Evolutionary conservation across 139 green algal species (phyloP).

Genomic region (Haematococcus lacustris): DNA sequence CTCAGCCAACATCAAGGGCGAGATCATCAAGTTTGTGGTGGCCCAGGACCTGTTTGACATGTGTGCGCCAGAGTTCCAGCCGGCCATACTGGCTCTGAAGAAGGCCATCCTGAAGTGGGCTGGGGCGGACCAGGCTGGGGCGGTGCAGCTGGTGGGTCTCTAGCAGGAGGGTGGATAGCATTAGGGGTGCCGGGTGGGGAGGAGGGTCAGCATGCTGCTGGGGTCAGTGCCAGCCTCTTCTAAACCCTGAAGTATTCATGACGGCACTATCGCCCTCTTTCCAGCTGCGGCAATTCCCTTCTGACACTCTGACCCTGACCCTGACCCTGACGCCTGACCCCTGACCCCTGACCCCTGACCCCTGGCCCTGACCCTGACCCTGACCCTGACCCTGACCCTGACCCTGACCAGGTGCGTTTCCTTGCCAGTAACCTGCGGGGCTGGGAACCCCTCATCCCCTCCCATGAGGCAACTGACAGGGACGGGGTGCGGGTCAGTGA

Average conservation of each 20-base stretch:
- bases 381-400: too few relatives aligned
- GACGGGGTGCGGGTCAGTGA: conserved; percentile 2
- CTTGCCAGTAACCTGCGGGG: conserved; percentile 17
- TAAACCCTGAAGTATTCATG: too few relatives aligned
- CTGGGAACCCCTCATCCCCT: conserved; percentile 13
- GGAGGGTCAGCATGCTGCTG: too few relatives aligned
- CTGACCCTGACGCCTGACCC: too few relatives aligned
- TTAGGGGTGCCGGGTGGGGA: too few relatives aligned
- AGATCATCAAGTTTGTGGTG: conserved; percentile 53
- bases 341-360: too few relatives aligned
- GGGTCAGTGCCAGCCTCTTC: too few relatives aligned
- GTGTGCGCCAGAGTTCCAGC: conserved; percentile 39
- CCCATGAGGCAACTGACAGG: background rate
- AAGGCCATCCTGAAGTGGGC: conserved; percentile 50
- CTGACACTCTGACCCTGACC: too few relatives aligned
- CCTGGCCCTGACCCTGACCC: too few relatives aligned
- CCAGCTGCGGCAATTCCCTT: too few relatives aligned
- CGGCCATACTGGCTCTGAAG: conserved; percentile 36
- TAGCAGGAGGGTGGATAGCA: too few relatives aligned
- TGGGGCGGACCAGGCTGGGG: conserved; percentile 46
- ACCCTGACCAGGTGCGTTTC: conserved; percentile 31
- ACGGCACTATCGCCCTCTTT: too few relatives aligned
- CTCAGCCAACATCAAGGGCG: conserved; percentile 29
- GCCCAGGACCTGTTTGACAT: conserved; percentile 50
- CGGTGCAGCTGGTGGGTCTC: conserved; percentile 39